Percentiles rank a stretch among this genome's conserved stretches.
phyloP scores from a whole-genome alignment of 164 flowering plant species.

The Aristolochia contorta region DNA sequence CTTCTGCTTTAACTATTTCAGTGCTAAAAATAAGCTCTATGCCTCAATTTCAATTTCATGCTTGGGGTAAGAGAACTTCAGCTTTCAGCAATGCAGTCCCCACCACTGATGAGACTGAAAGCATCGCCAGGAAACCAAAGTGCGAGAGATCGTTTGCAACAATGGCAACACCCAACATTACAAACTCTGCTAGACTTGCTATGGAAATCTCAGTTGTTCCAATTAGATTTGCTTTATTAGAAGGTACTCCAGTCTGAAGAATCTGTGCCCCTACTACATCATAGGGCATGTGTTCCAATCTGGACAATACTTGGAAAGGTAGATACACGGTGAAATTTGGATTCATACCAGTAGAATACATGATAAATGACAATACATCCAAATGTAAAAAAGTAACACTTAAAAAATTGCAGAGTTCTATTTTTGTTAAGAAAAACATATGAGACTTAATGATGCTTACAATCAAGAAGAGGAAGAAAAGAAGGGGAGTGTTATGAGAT shows the following conservation, averaged over 20 bases:
- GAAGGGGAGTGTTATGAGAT: conserved; percentile 58
- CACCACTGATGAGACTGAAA: conserved; percentile 78
- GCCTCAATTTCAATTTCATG: too few species aligned
- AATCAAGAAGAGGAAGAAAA: conserved; percentile 70
- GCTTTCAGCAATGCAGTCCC: conserved; percentile 86
- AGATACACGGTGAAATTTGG: neutral
- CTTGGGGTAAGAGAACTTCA: too few species aligned
- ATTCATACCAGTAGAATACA: neutral
- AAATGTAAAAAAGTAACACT: neutral
- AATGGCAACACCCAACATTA: conserved; percentile 89
- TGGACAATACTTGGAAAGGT: conserved; percentile 68
- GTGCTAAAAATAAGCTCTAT: too few species aligned
- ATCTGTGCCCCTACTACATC: conserved; percentile 90
- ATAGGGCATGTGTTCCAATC: conserved; percentile 97
- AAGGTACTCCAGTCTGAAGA: conserved; percentile 95
- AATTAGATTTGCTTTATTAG: conserved; percentile 83
- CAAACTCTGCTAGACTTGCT: conserved; percentile 86
- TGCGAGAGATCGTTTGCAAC: conserved; percentile 85
- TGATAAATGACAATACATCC: neutral
- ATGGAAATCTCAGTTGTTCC: conserved; percentile 89
- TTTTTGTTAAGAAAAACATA: too few species aligned
- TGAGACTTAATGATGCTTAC: conserved; percentile 36
- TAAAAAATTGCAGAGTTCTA: too few species aligned
- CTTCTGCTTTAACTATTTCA: too few species aligned
- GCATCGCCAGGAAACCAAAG: conserved; percentile 78